Base-by-base conservation (phyloP, 2,329 filamentous ascomycete genomes). In the Clarireedia sp. region DNA sequence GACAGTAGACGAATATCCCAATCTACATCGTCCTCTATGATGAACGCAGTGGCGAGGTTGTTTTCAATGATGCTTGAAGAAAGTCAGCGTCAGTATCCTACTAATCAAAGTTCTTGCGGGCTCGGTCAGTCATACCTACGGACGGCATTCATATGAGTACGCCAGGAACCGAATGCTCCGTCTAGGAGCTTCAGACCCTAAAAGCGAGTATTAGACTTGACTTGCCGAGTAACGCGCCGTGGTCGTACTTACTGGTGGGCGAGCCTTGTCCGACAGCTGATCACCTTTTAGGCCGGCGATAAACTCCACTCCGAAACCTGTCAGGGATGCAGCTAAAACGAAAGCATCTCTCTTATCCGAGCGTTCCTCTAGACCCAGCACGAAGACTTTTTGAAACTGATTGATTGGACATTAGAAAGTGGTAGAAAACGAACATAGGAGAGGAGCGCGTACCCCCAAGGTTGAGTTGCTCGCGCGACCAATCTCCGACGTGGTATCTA, bases 291-390 rank as follows among this genome's bases (percentile, higher is more conserved):
- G 68, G 0, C 73, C 75, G 53, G 74, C 69, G 3, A 75, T 59
- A 62, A 71, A 76, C 14, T 77, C 71, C 0, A 77, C 60, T 7
- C 24, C 4, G 57, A 78, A 71, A 1, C 71, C 72, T 1, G 71
- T 71, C 26, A 76, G 57, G 0, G 72, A 68, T 26, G 73, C 69
- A 12, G 72, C 69, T 9, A 79, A 64, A 1, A 70, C 65, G 12
- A 79, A 64, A 1, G 71, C 72, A 68, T 79, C 77, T 26, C 73
- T 71, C 60, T 76, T 76, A 62, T 79, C 75, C 2, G 71, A 72
- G 40, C 77, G 70, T 38, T 73, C 69, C 3, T 73, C 72, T 12
- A 78, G 65, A 7, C 73, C 72, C 46, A 79, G 68, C 36, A 75
- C 72, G 49, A 76, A 74, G 36, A 77, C 67, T 51, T 74, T 72